These are phyloP conservation scores for Striga hermonthica DNA, from an alignment of 305 asterid species.

Conservation along the genomic window DNA sequence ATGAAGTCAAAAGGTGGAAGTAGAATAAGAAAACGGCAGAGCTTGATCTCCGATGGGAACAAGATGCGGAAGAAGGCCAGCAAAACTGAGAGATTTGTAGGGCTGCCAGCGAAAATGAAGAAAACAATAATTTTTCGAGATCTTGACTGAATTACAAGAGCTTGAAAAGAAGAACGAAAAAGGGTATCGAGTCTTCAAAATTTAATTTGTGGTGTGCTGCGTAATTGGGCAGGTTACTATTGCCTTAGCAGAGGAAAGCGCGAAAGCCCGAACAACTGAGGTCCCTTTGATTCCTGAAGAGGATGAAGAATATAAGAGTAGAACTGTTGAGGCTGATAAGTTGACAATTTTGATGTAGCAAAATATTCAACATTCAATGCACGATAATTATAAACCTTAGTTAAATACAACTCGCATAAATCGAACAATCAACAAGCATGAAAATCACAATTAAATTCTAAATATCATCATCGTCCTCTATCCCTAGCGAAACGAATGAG, in stretches of 20 bases:
- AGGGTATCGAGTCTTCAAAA: not conserved
- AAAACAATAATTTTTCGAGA: not conserved
- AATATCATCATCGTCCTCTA: too few relatives aligned
- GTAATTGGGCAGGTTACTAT: not conserved
- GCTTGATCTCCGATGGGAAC: not conserved
- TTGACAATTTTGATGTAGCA: too few relatives aligned
- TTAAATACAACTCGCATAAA: too few relatives aligned
- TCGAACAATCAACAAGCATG: too few relatives aligned
- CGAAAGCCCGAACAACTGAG: slow-evolving; percentile 39
- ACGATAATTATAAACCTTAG: too few relatives aligned
- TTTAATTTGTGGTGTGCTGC: not conserved
- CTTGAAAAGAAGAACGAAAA: not conserved
- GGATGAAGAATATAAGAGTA: slow-evolving; percentile 34
- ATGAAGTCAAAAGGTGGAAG: not conserved
- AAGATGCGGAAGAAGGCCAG: not conserved
- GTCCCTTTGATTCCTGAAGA: slow-evolving; percentile 42
- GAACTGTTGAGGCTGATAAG: slow-evolving; percentile 28
- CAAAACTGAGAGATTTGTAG: not conserved
- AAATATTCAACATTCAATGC: too few relatives aligned
- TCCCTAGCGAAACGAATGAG: too few relatives aligned
- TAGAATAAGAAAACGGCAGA: slow-evolving; percentile 3
- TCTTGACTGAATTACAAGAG: slow-evolving; percentile 20
- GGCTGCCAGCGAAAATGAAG: slow-evolving; percentile 22
- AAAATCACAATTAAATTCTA: too few relatives aligned
- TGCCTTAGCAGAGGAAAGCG: slow-evolving; percentile 67